Evolutionary conservation across 1,139 yeast genomes (phyloP).

Genomic region (Debaryomyces robertsiae): DNA sequence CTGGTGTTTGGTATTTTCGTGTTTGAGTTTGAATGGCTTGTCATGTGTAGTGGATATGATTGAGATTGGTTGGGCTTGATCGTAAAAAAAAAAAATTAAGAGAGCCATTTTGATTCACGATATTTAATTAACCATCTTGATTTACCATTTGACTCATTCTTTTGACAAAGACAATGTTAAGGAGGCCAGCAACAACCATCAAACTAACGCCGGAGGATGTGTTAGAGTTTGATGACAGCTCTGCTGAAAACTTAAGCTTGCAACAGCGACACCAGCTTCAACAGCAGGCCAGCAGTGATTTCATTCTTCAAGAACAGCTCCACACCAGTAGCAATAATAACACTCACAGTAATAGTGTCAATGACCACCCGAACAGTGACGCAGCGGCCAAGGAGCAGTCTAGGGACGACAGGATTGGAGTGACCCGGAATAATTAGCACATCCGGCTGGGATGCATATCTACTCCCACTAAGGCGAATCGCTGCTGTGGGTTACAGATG

Average conservation of each 20-base stretch:
- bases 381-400: conserved; percentile 15
- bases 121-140: not conserved
- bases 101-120: not conserved
- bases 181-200: conserved; percentile 67
- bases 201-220: conserved; percentile 68
- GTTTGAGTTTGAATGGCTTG: too few species aligned
- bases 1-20: too few species aligned
- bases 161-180: conserved; percentile 41
- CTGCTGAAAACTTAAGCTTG: conserved; percentile 12
- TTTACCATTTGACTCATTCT: too few species aligned
- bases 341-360: conserved; percentile 9
- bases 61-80: not conserved
- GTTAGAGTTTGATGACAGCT: conserved; percentile 56
- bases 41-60: too few species aligned
- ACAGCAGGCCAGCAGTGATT: conserved; percentile 7
- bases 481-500: too few species aligned
- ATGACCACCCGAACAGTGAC: conserved; percentile 7
- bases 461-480: too few species aligned
- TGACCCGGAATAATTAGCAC: conserved; percentile 17
- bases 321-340: conserved; percentile 10
- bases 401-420: conserved; percentile 25
- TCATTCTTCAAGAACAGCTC: conserved; percentile 22
- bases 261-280: conserved; percentile 13
- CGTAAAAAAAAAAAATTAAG: not conserved
- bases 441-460: too few species aligned